These are phyloP conservation scores for Aspergillus sojae DNA, from an alignment of 2,329 filamentous ascomycete species.

Conservation along the genomic window DNA sequence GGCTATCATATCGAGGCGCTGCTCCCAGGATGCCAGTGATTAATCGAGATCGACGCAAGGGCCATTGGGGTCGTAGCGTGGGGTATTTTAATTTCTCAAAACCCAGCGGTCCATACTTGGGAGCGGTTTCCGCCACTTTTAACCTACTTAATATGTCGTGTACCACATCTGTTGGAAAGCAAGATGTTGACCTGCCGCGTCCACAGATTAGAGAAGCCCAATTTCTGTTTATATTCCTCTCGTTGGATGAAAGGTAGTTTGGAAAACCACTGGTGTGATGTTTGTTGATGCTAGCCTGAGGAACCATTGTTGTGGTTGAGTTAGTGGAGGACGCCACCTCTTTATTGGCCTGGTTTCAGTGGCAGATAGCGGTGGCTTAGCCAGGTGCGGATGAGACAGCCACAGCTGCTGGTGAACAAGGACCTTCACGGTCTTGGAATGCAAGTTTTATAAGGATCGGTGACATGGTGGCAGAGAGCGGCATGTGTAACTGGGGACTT, in stretches of 20 bases:
- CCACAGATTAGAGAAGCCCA: neutral
- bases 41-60: neutral
- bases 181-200: neutral
- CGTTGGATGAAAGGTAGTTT: neutral
- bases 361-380: neutral
- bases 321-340: neutral
- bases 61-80: no score
- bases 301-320: neutral
- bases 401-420: neutral
- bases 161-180: no score
- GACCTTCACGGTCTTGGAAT: neutral
- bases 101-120: no score
- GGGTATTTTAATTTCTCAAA: no score
- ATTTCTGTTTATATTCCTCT: neutral
- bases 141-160: neutral
- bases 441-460: neutral
- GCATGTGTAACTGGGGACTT: neutral
- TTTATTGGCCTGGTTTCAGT: conserved; percentile 1
- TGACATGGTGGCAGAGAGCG: neutral
- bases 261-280: neutral
- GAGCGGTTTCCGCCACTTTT: no score
- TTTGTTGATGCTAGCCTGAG: neutral
- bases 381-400: neutral
- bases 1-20: neutral
- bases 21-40: neutral